Evolutionary conservation across 192 early-diverging fungal species (phyloP), one percentile per base, ranked within the genome.

Genomic region (Coemansia sp.): DNA sequence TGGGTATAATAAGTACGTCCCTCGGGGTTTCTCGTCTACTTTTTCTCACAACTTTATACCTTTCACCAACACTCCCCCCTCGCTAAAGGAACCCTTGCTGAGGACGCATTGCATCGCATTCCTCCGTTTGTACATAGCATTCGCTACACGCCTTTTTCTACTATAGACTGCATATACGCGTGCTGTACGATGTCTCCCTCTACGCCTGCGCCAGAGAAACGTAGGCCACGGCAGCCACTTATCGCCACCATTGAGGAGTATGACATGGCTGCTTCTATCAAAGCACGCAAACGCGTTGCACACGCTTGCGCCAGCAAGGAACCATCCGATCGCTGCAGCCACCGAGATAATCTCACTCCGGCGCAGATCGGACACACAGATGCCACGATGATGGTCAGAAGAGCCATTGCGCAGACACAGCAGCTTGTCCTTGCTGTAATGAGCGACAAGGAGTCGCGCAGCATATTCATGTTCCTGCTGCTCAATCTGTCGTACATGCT

Each of bases 401-500:
- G 40, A 60, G 9, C 15, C 4, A 6, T n/a, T 46, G 36, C 25
- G 17, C 25, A 40, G n/a, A 19, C 60, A 56, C 56, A 45, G n/a
- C 36, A 67, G 17, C 63, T 81, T 17, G 29, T 73, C 5, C 25
- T 25, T 3, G 65, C 45, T 2, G 76, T 81, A 20, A 63, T 81
- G 70, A 64, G 61, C 34, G 79, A 81, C 33, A 34, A 57, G 34
- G 88, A 92, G 58, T 96, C 96, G 9, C 87, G 92, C 66, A 93
- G 93, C 73, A 93, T 98, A 63, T 95, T 95, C 74, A 90, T 90
- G 76, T 98, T 98, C 69, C 76, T 98, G 66, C 71, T 94, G 35
- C 85, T 98, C 54, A 98, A 98, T 75, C 76, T 98, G 20, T 87
- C 88, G 14, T 98, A 95, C 70, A 96, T 95, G 87, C 86, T 90